Base-by-base conservation (phyloP, 208 protist genomes). In the Acanthamoeba quina region DNA sequence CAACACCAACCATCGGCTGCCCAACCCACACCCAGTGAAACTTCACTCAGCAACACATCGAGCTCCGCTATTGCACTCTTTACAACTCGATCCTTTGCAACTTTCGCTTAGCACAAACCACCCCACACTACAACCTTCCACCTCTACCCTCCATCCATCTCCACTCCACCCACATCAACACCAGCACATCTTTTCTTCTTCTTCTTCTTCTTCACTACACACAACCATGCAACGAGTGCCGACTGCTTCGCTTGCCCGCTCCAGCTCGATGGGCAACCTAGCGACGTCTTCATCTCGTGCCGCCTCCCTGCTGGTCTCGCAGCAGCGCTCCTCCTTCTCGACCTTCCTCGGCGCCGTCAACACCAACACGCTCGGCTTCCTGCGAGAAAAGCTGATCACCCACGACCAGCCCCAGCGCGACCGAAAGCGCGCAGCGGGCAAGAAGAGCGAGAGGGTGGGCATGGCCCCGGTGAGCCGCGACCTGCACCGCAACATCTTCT, bases 401-500 rank as follows among this genome's bases (percentile, higher is more conserved):
- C 68, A 78, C 68, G 68, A 78, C 68, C 26, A 41, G 68, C 24
- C 24, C 68, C 26, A 41, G 68, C 24, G 29, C 68, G 37, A 47
- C 31, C 68, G 31, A 34, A 47, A 24, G 68, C 37, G 34, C 0
- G 34, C 68, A 47, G 41, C 41, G 5, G 19, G 37, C 13, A 78
- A 78, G 68, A 47, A 78, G 34, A 9, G 6, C 29, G 68, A n/a
- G 3, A 19, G 52, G 68, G 68, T 19, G 34, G 17, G 37, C 21
- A 13, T 78, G 68, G 68, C 21, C 24, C 68, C 68, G 15, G 68
- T 78, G 29, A 78, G 34, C 17, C 68, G 34, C 15, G 68, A 78
- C 68, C 68, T 78, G 31, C 9, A 78, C 68, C 68, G 68, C 37
- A 78, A 78, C 68, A 78, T 78, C 68, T 78, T 78, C 31, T 78